These are phyloP conservation scores for Trichoderma guizhouense DNA, from an alignment of 2,329 filamentous ascomycete genomes.

Conservation along the genomic window DNA sequence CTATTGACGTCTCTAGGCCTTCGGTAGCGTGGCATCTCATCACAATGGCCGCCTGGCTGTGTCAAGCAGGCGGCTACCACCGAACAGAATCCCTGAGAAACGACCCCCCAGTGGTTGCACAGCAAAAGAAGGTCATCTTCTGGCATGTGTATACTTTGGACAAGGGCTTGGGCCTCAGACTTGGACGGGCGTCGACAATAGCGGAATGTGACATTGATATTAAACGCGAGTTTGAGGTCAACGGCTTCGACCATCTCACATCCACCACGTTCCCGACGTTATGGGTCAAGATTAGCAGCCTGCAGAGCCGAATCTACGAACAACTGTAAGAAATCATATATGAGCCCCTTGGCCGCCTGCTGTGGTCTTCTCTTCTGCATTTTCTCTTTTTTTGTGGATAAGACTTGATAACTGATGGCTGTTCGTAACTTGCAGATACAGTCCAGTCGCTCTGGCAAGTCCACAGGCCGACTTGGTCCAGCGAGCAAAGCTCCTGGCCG, in stretches of 20 bases:
- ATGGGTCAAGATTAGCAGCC: conserved; percentile 54
- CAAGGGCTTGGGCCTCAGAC: conserved; percentile 54
- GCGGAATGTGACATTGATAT: conserved; percentile 59
- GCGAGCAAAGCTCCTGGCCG: conserved; percentile 38
- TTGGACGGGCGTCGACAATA: conserved; percentile 57
- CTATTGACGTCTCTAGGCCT: conserved; percentile 59
- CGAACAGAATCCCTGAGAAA: conserved; percentile 37
- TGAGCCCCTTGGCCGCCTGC: background rate
- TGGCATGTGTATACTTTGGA: conserved; percentile 56
- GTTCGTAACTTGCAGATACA: conserved; percentile 41
- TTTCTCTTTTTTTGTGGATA: background rate
- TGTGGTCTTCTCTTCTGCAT: background rate
- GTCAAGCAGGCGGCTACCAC: conserved; percentile 61
- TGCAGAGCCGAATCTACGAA: conserved; percentile 60
- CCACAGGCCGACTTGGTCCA: conserved; percentile 40
- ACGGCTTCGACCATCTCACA: conserved; percentile 35
- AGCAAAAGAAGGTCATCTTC: conserved; percentile 43
- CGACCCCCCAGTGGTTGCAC: conserved; percentile 31
- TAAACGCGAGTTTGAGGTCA: conserved; percentile 41
- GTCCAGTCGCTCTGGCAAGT: conserved; percentile 42
- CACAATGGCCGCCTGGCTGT: conserved; percentile 56
- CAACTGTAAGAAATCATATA: conserved; percentile 33
- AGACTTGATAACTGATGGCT: background rate
- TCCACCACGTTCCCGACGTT: conserved; percentile 42
- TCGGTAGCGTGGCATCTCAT: conserved; percentile 63